These are phyloP conservation scores for Miscanthus lutarioriparius DNA, from an alignment of 176 grass and related monocot genomes.

Conservation along the genomic window DNA sequence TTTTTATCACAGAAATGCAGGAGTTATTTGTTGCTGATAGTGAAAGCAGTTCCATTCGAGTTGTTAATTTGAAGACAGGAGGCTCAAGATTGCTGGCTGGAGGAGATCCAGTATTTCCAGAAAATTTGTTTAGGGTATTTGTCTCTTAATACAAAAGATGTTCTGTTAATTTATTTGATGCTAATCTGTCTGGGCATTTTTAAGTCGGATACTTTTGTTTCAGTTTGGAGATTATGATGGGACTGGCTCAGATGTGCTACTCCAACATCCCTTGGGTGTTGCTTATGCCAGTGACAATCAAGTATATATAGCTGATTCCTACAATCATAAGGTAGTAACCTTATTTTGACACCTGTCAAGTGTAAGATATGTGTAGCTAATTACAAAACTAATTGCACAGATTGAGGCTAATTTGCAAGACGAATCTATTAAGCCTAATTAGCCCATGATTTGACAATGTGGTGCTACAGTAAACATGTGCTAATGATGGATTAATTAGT, in stretches of 20 bases:
- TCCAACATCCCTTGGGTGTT: constrained; percentile 91
- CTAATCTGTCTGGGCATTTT: constrained; percentile 26
- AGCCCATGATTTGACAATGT: too few relatives aligned
- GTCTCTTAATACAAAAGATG: constrained; percentile 16
- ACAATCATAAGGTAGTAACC: constrained; percentile 92
- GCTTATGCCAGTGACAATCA: constrained; percentile 70
- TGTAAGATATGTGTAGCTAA: not conserved
- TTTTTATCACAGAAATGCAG: constrained; percentile 58
- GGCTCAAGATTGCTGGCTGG: constrained; percentile 90
- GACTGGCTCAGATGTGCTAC: constrained; percentile 69
- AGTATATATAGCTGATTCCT: constrained; percentile 95
- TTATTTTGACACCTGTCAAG: constrained; percentile 22
- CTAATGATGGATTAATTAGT: too few relatives aligned
- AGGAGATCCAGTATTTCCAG: constrained; percentile 79
- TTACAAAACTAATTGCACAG: too few relatives aligned
- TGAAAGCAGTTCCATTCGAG: constrained; percentile 98
- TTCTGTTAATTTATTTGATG: constrained; percentile 16
- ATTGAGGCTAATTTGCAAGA: too few relatives aligned
- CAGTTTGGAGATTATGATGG: constrained; percentile 97
- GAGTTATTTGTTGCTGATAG: constrained; percentile 91
- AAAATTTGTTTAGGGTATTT: constrained; percentile 98
- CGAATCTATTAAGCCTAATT: too few relatives aligned
- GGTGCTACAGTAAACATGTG: too few relatives aligned
- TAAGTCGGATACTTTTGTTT: constrained; percentile 21
- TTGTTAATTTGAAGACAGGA: constrained; percentile 86